phyloP scores from a whole-genome alignment of 1,284 basidiomycete genomes.

The Cystobasidium pallidum region DNA sequence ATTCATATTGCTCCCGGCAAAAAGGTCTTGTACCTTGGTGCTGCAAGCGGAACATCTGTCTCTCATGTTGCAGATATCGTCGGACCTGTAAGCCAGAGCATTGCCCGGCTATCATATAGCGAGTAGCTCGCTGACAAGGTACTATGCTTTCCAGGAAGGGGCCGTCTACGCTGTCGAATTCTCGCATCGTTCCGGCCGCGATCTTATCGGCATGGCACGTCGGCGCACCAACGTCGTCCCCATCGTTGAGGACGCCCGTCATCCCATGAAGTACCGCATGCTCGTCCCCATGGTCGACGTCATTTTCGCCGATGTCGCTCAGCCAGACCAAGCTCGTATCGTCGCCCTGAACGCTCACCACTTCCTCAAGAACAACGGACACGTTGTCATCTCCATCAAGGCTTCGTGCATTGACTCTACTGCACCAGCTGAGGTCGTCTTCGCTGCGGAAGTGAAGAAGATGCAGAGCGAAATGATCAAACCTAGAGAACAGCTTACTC shows the following conservation, averaged over 20 bases:
- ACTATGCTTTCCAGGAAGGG: constrained; percentile 68
- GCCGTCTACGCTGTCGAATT: constrained; percentile 99
- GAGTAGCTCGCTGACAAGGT: neutral
- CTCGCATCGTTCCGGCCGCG: constrained; percentile 92
- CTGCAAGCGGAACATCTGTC: constrained; percentile 92
- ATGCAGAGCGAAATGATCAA: constrained; percentile 82
- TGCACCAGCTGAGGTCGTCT: constrained; percentile 83
- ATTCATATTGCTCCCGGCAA: constrained; percentile 92
- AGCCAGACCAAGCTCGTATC: constrained; percentile 87
- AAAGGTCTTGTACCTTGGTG: constrained; percentile 97
- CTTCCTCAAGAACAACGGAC: constrained; percentile 94
- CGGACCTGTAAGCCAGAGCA: constrained; percentile 81
- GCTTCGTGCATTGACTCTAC: constrained; percentile 99
- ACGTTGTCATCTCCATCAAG: constrained; percentile 97
- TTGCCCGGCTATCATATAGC: neutral
- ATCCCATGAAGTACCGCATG: constrained; percentile 95
- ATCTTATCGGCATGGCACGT: constrained; percentile 99
- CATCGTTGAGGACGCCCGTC: constrained; percentile 94
- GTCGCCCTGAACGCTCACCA: constrained; percentile 62
- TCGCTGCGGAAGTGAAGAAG: constrained; percentile 83
- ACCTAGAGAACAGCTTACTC: constrained; percentile 88
- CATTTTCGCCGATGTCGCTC: constrained; percentile 97
- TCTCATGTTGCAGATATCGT: constrained; percentile 98
- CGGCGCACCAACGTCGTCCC: constrained; percentile 99
- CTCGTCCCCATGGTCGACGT: constrained; percentile 89